These are phyloP conservation scores for Diaporthe longicolla DNA, from an alignment of 2,329 filamentous ascomycete species.

Conservation along the genomic window DNA sequence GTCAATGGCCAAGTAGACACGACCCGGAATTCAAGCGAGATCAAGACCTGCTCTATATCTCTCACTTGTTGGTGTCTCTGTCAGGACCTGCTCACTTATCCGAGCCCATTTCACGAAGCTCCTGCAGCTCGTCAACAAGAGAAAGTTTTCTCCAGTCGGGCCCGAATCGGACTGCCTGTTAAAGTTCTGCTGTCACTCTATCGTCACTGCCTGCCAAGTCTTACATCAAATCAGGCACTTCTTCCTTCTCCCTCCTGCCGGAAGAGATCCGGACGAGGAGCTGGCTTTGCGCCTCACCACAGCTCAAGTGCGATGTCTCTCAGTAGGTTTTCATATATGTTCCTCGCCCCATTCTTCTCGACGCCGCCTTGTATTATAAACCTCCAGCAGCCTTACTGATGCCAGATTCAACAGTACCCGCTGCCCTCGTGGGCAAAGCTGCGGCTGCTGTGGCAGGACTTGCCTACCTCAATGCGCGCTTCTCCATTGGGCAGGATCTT, in stretches of 20 bases:
- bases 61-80: too few relatives aligned
- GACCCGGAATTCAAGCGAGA: background rate
- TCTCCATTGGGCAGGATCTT: constrained; percentile 75
- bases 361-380: background rate
- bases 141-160: background rate
- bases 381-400: background rate
- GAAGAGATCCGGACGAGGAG: background rate
- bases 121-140: background rate
- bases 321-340: background rate
- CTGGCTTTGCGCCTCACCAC: background rate
- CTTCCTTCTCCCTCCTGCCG: background rate
- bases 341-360: background rate
- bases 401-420: constrained; percentile 8
- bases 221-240: background rate
- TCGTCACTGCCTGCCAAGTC: constrained; percentile 20
- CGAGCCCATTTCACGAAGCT: background rate
- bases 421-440: constrained; percentile 30
- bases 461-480: constrained; percentile 79
- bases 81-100: background rate
- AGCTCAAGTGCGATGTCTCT: constrained; percentile 14
- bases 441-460: constrained; percentile 50
- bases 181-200: background rate
- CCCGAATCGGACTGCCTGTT: too few relatives aligned
- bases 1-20: background rate
- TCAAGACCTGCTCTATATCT: too few relatives aligned